Base-by-base conservation (phyloP, 2,329 filamentous ascomycete genomes). In the Byssoonygena ceratinophila region DNA sequence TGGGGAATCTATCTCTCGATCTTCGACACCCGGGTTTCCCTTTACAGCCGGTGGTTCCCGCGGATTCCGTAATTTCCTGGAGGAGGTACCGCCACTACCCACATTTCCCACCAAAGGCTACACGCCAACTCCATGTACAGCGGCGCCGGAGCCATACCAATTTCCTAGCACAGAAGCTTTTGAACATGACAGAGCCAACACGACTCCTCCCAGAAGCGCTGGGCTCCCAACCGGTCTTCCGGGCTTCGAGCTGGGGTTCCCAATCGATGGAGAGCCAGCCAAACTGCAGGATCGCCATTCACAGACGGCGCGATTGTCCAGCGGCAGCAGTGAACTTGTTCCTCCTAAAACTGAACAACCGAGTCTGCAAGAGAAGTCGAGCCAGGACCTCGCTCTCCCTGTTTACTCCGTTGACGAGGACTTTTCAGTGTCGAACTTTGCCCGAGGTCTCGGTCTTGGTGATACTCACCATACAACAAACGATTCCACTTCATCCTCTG, bases 381-480 rank as follows among this genome's bases (percentile, higher is more conserved):
- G 22, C 16, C 34, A 47, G 37, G 22, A 31, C 2, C n/a, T 32
- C 14, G 29, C 22, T 16, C 31, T 54, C 29, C 52, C 56, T 5
- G 36, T n/a, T 22, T 57, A 54, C 47, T 46, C 49, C 25, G 32
- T 55, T 16, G 63, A 67, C 18, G 59, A 62, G 39, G 63, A 59
- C 11, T 55, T 64, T 5, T 70, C 68, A 0, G 61, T 69, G 11
- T 69, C 69, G 3, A 69, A 66, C 41, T 71, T 71, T 43, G 67
- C 67, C 4, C 65, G 66, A 9, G 65, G 64, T 2, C 56, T 71
- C 9, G 69, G 68, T 23, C 57, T 71, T 0, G 75, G 77, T 31
- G 84, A 84, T 59, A 78, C 80, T 0, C 83, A 84, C 59, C 82
- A 86, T 59, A 75, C 77, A 3, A 71, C 79, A 0, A 80, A 81